These are phyloP conservation scores for Porpolomopsis calyptriformis DNA, from an alignment of 768 basidiomycete genomes.

Conservation along the genomic window DNA sequence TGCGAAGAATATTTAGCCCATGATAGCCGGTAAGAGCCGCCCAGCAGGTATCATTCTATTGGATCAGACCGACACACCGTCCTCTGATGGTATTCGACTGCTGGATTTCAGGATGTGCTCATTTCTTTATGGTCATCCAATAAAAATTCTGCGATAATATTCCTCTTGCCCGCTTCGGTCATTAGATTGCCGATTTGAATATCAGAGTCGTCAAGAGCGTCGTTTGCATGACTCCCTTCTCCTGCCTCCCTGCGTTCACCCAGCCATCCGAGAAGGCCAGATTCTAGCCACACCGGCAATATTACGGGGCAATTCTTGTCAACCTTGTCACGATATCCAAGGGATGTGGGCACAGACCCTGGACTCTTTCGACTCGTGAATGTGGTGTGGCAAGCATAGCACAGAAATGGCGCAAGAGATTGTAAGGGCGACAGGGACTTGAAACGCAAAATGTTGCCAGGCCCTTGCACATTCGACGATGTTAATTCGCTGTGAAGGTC, in stretches of 20 bases:
- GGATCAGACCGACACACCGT: no score
- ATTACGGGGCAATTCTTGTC: conserved; percentile 13
- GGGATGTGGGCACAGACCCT: conserved; percentile 16
- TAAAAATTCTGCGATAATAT: conserved; percentile 31
- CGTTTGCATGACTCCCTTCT: neutral
- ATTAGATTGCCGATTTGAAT: conserved; percentile 22
- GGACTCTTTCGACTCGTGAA: conserved; percentile 49
- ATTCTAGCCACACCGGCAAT: conserved; percentile 31
- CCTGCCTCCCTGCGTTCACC: neutral
- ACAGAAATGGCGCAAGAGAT: conserved; percentile 35
- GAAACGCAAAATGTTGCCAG: neutral
- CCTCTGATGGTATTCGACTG: no score
- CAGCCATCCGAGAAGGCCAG: conserved; percentile 6
- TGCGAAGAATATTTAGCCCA: neutral
- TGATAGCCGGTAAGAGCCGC: no score
- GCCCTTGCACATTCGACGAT: neutral
- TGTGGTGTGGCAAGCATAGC: conserved; percentile 54
- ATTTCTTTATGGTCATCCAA: conserved; percentile 15
- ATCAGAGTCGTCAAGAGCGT: conserved; percentile 13
- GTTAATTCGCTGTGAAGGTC: conserved; percentile 18
- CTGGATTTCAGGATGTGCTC: neutral
- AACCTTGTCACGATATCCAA: neutral
- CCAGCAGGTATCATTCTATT: neutral
- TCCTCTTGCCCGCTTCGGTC: conserved; percentile 24
- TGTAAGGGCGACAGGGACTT: conserved; percentile 8